Evolutionary conservation across 2,329 filamentous ascomycete genomes (phyloP), one percentile per base, ranked within the genome.

Genomic region (Tolypocladium ophioglossoides): DNA sequence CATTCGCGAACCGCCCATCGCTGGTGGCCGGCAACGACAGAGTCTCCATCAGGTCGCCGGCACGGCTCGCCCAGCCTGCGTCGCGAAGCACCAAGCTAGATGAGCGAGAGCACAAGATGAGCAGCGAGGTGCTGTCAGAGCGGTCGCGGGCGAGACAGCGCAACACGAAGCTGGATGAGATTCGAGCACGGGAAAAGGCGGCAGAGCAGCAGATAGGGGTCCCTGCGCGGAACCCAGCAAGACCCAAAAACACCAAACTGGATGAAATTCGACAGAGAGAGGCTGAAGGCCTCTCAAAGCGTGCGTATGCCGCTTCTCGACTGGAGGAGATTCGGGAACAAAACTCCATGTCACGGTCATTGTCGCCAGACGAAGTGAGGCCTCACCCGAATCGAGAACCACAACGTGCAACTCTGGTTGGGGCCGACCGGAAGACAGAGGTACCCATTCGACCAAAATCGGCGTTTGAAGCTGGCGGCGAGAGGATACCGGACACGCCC

Each of bases 321-420:
- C 65, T 83, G 3, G 78, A 76, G 37, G 78, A 80, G 63, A 80
- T 80, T 53, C 71, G 74, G 40, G 75, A 78, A 53, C 70, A 66
- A 54, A 79, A 82, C 61, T 72, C 74, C 38, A 68, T 70, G 57
- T 71, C 72, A 9, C 67, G 70, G 50, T 74, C 74, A 11, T 63
- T 70, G 8, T 77, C 74, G 1, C 73, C 76, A 16, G 73, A 70
- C 41, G 63, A 75, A 50, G 54, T 61, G 14, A 63, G 62, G 48
- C 69, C 66, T 10, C 66, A 59, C 41, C 59, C 64, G 4, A 67
- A 61, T 54, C 64, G 53, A 12, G 55, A 55, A 4, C 50, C 10
- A 40, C 59, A 57, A 3, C 52, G 24, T 12, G 44, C 44, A 32
- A 8, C 44, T 2, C 30, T n/a, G 1, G n/a, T 12, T 12, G 44